Conservation (phyloP, 75 land plant species). For the Gnetum montanum region DNA sequence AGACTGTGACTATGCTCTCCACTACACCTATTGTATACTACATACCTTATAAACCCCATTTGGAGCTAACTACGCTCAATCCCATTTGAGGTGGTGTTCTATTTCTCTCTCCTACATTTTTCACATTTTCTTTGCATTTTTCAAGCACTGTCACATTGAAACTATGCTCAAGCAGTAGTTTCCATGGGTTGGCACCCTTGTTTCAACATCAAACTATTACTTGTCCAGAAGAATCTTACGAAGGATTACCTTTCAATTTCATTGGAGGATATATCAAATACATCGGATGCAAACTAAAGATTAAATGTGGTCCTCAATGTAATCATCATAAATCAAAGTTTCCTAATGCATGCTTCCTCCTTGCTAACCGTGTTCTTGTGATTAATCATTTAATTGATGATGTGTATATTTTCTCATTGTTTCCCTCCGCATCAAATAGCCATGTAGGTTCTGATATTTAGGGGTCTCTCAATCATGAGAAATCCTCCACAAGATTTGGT, state of each 20-base stretch:
- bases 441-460: conserved; percentile 3
- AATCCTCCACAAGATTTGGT: not conserved
- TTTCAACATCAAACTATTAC: conserved; percentile 43
- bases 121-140: no score
- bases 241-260: conserved; percentile 90
- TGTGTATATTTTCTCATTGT: conserved; percentile 63
- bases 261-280: conserved; percentile 93
- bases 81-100: no score
- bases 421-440: conserved; percentile 1
- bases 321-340: conserved; percentile 63
- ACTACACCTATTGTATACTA: no score
- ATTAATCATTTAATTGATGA: conserved; percentile 77
- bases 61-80: no score
- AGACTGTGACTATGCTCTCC: no score
- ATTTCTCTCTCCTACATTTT: no score
- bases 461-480: not conserved
- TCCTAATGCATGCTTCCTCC: conserved; percentile 96
- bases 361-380: conserved; percentile 70
- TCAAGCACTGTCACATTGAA: no score
- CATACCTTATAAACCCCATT: no score
- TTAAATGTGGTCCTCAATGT: conserved; percentile 68
- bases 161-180: no score
- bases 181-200: no score
- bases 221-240: conserved; percentile 48
- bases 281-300: conserved; percentile 94